A percentile compares a stretch with the other conserved stretches of the same genome.
These are phyloP conservation scores for Sphagnum fallax DNA, from an alignment of 228 moss, liverwort and hornwort species.

Conservation along the genomic window DNA sequence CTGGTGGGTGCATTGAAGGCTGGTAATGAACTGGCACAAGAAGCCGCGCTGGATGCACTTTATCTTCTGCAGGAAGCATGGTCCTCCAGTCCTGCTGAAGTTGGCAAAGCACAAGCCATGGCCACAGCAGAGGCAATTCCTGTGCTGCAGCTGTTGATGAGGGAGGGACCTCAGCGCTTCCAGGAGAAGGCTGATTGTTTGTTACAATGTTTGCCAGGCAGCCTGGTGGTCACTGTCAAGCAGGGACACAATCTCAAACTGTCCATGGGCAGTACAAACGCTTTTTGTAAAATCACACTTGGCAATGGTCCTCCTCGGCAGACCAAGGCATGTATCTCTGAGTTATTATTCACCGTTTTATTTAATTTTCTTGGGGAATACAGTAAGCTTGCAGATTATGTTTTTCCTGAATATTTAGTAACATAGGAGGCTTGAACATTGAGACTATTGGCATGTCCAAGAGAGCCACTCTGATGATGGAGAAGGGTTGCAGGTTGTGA, in stretches of 20 bases:
- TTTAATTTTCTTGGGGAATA: no score
- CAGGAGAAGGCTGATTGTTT: conserved; percentile 85
- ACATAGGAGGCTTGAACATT: no score
- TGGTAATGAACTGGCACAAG: conserved; percentile 83
- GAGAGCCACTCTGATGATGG: no score
- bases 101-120: conserved; percentile 74
- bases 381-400: no score
- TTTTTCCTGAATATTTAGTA: no score
- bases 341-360: no score
- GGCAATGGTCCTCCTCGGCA: conserved; percentile 92
- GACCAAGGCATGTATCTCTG: conserved; percentile 65
- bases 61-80: conserved; percentile 82
- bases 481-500: conserved; percentile 59
- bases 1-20: conserved; percentile 92
- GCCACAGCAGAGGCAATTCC: conserved; percentile 96
- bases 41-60: conserved; percentile 83
- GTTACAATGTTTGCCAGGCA: conserved; percentile 85
- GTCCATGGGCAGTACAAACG: conserved; percentile 96
- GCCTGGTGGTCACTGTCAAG: conserved; percentile 94
- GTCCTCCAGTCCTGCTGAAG: conserved; percentile 72
- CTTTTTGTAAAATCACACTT: conserved; percentile 96
- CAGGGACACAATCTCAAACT: conserved; percentile 90
- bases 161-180: conserved; percentile 68
- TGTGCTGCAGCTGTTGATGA: conserved; percentile 76
- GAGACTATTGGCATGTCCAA: no score